These are phyloP conservation scores for Tetratostichococcus sp. DNA, from an alignment of 139 green algal genomes.

Conservation along the genomic window DNA sequence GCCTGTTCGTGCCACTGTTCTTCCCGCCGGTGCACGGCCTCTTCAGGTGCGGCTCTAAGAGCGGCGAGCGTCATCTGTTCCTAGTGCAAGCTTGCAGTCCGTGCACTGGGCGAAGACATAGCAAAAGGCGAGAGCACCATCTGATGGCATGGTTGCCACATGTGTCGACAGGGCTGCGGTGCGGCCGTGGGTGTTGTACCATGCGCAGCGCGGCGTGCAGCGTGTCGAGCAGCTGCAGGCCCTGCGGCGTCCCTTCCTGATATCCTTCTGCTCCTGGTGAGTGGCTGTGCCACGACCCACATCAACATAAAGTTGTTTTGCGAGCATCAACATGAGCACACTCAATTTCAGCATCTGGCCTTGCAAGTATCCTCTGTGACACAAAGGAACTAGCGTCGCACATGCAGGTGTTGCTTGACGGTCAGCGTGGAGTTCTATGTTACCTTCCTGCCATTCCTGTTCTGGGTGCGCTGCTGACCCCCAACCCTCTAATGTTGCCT, in stretches of 20 bases:
- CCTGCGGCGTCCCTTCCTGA: background rate
- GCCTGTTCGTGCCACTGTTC: background rate
- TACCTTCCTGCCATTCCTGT: conserved; percentile 11
- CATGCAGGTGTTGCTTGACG: conserved; percentile 33
- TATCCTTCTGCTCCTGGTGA: background rate
- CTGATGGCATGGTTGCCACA: no score
- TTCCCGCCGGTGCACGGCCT: background rate
- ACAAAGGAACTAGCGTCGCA: background rate
- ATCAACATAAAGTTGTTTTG: no score
- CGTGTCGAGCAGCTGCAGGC: background rate
- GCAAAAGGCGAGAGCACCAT: no score
- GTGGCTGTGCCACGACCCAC: no score
- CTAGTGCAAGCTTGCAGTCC: no score
- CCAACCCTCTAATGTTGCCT: no score
- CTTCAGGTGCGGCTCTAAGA: no score
- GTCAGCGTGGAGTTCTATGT: conserved; percentile 22
- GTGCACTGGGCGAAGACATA: no score
- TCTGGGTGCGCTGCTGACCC: conserved; percentile 40
- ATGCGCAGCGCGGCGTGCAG: background rate
- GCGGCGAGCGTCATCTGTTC: no score
- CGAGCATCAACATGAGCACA: no score
- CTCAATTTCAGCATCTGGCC: no score
- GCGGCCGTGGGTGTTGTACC: background rate
- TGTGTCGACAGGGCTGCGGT: background rate
- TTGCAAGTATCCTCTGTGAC: no score